Conservation (phyloP, 164 flowering plant species). For the Berberis vulgaris region DNA sequence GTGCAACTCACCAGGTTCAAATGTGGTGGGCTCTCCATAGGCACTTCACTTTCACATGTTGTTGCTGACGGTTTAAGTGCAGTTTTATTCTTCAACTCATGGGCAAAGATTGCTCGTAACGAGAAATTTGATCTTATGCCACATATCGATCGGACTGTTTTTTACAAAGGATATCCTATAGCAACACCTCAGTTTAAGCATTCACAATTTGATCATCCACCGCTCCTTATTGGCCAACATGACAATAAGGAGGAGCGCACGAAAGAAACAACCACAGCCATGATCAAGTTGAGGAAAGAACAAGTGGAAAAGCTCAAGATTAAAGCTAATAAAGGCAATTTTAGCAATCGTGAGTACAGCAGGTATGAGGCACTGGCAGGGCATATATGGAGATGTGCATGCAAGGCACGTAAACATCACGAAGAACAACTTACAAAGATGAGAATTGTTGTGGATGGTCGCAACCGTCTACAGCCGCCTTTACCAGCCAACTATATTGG, state of each 20-base stretch:
- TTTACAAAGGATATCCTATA: background rate
- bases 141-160: background rate
- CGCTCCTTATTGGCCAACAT: background rate
- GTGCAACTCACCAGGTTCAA: background rate
- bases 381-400: background rate
- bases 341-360: background rate
- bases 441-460: background rate
- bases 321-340: background rate
- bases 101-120: background rate
- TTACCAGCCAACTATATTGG: background rate
- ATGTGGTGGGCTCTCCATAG: background rate
- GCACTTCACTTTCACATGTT: background rate
- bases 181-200: background rate
- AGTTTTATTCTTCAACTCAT: background rate
- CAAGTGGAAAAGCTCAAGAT: background rate
- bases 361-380: background rate
- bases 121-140: background rate
- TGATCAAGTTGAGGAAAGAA: background rate
- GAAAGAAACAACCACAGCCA: background rate
- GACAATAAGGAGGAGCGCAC: background rate
- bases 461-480: background rate
- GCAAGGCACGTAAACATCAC: background rate
- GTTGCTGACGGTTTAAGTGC: background rate
- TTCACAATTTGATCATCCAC: background rate
- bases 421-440: background rate